phyloP scores from a whole-genome alignment of 768 basidiomycete genomes.

The Suillus brevipes region DNA sequence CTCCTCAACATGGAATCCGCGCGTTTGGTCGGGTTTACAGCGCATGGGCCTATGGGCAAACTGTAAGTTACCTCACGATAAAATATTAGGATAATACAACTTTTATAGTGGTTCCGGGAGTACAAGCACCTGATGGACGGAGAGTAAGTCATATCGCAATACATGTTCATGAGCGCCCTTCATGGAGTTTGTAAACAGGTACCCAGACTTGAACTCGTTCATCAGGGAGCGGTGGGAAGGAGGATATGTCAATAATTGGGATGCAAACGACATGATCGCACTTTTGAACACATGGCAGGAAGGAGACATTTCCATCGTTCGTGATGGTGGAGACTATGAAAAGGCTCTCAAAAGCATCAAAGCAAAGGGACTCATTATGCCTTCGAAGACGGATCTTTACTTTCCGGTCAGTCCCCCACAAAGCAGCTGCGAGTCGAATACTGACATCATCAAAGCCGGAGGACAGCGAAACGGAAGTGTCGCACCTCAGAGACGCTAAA shows the following conservation, averaged over 20 bases:
- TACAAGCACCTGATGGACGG: conserved; percentile 45
- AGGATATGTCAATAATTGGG: conserved; percentile 45
- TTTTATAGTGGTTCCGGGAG: conserved; percentile 54
- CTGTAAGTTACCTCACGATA: conserved; percentile 34
- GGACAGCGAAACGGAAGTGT: conserved; percentile 53
- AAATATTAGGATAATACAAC: neutral
- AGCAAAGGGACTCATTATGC: conserved; percentile 58
- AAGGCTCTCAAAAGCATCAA: conserved; percentile 44
- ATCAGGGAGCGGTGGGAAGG: conserved; percentile 53
- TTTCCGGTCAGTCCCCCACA: conserved; percentile 44
- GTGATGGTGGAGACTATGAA: conserved; percentile 45
- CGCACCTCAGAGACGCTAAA: conserved; percentile 41
- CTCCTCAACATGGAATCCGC: conserved; percentile 50
- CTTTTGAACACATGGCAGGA: conserved; percentile 52
- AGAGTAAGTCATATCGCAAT: conserved; percentile 28
- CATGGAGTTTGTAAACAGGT: conserved; percentile 31
- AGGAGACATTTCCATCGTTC: conserved; percentile 51
- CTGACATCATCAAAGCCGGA: conserved; percentile 42
- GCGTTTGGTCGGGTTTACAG: conserved; percentile 61
- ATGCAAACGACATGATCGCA: conserved; percentile 55
- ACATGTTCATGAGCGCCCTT: neutral
- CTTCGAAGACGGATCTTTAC: conserved; percentile 59
- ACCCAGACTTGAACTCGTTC: conserved; percentile 49
- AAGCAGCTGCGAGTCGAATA: neutral
- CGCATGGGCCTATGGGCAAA: conserved; percentile 61